These are phyloP conservation scores for Apiospora kogelbergensis DNA, from an alignment of 2,329 filamentous ascomycete genomes.

Conservation along the genomic window DNA sequence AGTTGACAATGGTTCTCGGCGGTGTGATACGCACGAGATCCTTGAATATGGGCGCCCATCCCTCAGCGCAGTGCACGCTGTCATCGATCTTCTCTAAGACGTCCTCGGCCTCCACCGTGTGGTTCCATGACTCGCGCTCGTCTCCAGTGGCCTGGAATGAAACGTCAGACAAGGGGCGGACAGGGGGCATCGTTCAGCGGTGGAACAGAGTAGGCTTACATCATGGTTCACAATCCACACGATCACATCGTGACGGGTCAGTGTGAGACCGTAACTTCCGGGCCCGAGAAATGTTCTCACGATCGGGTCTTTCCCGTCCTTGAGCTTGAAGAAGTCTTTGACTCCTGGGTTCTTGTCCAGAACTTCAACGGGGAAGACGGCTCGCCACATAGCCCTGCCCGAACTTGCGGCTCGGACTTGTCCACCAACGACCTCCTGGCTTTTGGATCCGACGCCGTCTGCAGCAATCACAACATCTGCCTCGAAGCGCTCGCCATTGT, in stretches of 20 bases:
- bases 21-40: conserved; percentile 23
- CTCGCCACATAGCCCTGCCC: conserved; percentile 43
- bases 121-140: conserved; percentile 36
- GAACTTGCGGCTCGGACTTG: conserved; percentile 42
- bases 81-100: conserved; percentile 25
- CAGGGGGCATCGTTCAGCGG: neutral
- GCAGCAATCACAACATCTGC: conserved; percentile 10
- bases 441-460: conserved; percentile 9
- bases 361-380: neutral
- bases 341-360: conserved; percentile 29
- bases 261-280: conserved; percentile 39
- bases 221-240: conserved; percentile 41
- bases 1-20: conserved; percentile 38
- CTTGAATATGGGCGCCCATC: conserved; percentile 16
- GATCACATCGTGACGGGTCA: conserved; percentile 33
- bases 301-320: conserved; percentile 39
- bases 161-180: neutral
- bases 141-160: conserved; percentile 24
- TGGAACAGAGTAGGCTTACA: conserved; percentile 16
- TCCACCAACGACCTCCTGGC: conserved; percentile 19
- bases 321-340: conserved; percentile 42
- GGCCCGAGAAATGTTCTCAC: conserved; percentile 45
- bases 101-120: conserved; percentile 34
- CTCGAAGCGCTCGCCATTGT: conserved; percentile 45
- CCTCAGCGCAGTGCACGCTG: conserved; percentile 7